Evolutionary conservation across 2,329 filamentous ascomycete genomes (phyloP).

Genomic region (Xylaria sp.): DNA sequence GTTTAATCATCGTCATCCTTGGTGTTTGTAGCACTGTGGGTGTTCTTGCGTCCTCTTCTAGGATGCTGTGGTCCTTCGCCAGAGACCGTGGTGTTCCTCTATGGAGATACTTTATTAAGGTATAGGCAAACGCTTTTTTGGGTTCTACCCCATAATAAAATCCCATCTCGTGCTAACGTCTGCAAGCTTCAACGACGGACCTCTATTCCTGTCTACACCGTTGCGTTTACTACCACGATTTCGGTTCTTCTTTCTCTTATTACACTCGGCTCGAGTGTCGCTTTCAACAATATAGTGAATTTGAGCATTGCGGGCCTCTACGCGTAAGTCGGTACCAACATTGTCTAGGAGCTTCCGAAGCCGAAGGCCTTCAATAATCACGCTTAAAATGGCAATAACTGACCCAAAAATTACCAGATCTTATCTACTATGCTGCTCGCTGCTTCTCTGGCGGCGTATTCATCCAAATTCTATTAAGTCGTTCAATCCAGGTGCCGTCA

Average conservation of each 20-base stretch:
- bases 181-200: conserved; percentile 10
- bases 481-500: not conserved
- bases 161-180: not conserved
- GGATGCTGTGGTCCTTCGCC: conserved; percentile 18
- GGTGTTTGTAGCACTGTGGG: conserved; percentile 10
- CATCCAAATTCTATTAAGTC: not conserved
- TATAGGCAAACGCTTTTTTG: not conserved
- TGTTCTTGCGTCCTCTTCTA: conserved; percentile 7
- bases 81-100: conserved; percentile 12
- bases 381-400: too few species aligned
- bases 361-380: too few species aligned
- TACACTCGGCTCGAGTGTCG: conserved; percentile 24
- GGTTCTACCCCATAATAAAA: too few species aligned
- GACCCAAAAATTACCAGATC: too few species aligned
- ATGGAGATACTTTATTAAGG: conserved; percentile 5
- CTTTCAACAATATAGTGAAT: conserved; percentile 32
- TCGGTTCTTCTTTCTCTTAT: conserved; percentile 16
- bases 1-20: conserved; percentile 5
- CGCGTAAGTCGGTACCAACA: too few species aligned
- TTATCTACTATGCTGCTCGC: too few species aligned
- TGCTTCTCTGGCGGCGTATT: too few species aligned
- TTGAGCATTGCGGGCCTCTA: conserved; percentile 25
- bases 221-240: conserved; percentile 4
- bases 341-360: too few species aligned
- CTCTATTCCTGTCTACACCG: conserved; percentile 6